Conservation (phyloP, 2,329 filamentous ascomycete genomes). For the Hypoxylon sp. region DNA sequence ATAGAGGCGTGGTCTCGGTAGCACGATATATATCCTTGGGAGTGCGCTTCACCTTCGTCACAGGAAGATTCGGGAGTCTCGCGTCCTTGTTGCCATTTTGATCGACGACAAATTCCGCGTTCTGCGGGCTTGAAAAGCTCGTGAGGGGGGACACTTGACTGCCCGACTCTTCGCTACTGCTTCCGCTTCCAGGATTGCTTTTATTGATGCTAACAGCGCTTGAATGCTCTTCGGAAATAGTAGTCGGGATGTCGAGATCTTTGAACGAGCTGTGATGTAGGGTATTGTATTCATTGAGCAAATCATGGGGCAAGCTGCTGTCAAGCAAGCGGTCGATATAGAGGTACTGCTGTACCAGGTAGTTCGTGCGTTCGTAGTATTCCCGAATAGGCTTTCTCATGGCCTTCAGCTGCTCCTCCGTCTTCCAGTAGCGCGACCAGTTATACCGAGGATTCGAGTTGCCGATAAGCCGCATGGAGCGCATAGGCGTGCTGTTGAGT, state of each 20-base stretch:
- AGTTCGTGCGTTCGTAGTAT: slow-evolving; percentile 92
- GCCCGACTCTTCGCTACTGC: neutral
- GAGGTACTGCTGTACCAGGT: slow-evolving; percentile 88
- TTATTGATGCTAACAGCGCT: slow-evolving; percentile 47
- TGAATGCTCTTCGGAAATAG: slow-evolving; percentile 77
- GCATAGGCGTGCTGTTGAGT: slow-evolving; percentile 77
- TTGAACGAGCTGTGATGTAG: slow-evolving; percentile 67
- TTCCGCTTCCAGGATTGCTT: slow-evolving; percentile 14
- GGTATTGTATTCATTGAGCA: slow-evolving; percentile 89
- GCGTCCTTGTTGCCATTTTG: slow-evolving; percentile 28
- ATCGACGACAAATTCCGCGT: slow-evolving; percentile 6
- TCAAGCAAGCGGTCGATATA: slow-evolving; percentile 93
- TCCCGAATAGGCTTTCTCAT: slow-evolving; percentile 82
- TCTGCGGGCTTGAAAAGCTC: slow-evolving; percentile 23
- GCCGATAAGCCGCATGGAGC: slow-evolving; percentile 88
- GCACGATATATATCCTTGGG: slow-evolving; percentile 87
- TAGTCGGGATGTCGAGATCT: slow-evolving; percentile 73
- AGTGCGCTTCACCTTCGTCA: slow-evolving; percentile 77
- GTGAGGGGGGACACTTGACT: slow-evolving; percentile 18
- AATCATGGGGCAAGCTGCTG: slow-evolving; percentile 89
- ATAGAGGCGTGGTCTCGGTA: slow-evolving; percentile 75
- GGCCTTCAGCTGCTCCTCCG: slow-evolving; percentile 76
- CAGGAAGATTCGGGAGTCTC: slow-evolving; percentile 24
- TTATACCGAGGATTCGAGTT: slow-evolving; percentile 87
- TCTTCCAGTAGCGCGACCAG: slow-evolving; percentile 90